A percentile compares a stretch with the other conserved stretches of the same genome.
Conservation (phyloP, 331 rosid genomes). For the Rosa hybrid region DNA sequence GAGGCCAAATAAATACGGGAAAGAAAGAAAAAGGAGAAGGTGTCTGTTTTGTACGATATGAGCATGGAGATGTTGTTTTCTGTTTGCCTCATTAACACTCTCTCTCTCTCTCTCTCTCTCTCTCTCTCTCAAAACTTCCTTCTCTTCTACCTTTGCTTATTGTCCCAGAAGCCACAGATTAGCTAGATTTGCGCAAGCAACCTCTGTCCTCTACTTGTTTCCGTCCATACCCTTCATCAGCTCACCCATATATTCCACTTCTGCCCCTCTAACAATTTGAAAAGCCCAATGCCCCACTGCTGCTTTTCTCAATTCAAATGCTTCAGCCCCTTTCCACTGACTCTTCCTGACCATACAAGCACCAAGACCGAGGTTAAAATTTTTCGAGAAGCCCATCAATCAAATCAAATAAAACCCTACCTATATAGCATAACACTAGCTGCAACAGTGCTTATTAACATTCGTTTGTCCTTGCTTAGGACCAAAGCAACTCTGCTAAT, state of each 20-base stretch:
- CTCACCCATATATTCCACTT: conserved; percentile 10
- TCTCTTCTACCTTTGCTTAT: conserved; percentile 20
- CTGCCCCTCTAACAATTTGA: conserved; percentile 28
- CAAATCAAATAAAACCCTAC: too few relatives aligned
- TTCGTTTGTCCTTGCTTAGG: too few relatives aligned
- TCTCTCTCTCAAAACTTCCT: not conserved
- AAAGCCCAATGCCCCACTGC: not conserved
- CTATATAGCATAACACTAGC: too few relatives aligned
- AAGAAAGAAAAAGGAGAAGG: conserved; percentile 34
- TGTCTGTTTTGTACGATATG: conserved; percentile 43
- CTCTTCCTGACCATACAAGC: too few relatives aligned
- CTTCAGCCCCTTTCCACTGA: too few relatives aligned
- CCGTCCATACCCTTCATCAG: conserved; percentile 40
- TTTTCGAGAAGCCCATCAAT: too few relatives aligned
- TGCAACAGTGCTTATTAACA: too few relatives aligned
- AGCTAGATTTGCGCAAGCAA: conserved; percentile 88
- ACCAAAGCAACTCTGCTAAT: too few relatives aligned
- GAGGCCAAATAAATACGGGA: conserved; percentile 43
- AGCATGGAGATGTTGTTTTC: conserved; percentile 6
- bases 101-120: too few relatives aligned
- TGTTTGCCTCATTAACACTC: not conserved
- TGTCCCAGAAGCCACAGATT: conserved; percentile 44
- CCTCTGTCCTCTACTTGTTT: conserved; percentile 41
- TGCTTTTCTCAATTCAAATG: not conserved
- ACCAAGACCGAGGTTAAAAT: too few relatives aligned